Evolutionary conservation across 495 filamentous ascomycete genomes (phyloP).

Genomic region (Penicillium psychrofluorescens): DNA sequence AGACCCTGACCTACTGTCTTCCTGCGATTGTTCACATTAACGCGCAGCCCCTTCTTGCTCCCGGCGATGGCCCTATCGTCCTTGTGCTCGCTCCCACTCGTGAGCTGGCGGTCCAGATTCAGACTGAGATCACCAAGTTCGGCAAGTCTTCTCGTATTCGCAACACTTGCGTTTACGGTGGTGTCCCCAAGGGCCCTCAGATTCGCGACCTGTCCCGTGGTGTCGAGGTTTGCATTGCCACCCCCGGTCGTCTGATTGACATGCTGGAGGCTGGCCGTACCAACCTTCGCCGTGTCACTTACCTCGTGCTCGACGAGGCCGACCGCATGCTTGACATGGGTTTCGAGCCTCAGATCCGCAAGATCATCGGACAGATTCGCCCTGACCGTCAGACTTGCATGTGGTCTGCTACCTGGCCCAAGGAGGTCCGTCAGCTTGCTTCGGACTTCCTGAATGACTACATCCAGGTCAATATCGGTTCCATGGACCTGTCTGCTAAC

Average conservation of each 20-base stretch:
- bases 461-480: constrained; percentile 99
- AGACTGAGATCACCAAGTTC: constrained; percentile 99
- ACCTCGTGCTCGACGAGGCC: constrained; percentile 95
- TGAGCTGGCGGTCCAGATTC: constrained; percentile 97
- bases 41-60: constrained; percentile 93
- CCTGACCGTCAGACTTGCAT: constrained; percentile 99
- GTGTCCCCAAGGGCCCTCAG: constrained; percentile 94
- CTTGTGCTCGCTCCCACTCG: constrained; percentile 91
- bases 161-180: constrained; percentile 98
- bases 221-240: constrained; percentile 97
- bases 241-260: constrained; percentile 93
- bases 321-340: constrained; percentile 99
- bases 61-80: constrained; percentile 94
- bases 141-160: constrained; percentile 96
- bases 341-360: constrained; percentile 99
- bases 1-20: constrained; percentile 97
- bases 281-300: constrained; percentile 96
- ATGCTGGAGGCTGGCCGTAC: constrained; percentile 98
- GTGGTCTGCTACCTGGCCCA: constrained; percentile 99
- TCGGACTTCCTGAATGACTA: constrained; percentile 91
- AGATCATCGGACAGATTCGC: constrained; percentile 95
- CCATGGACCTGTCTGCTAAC: constrained; percentile 92
- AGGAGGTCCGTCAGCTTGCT: constrained; percentile 95
- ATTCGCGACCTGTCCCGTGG: constrained; percentile 90
- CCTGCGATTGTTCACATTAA: constrained; percentile 99